These are phyloP conservation scores for Sideroxylon spinosum DNA, from an alignment of 179 eudicot species.

Conservation along the genomic window DNA sequence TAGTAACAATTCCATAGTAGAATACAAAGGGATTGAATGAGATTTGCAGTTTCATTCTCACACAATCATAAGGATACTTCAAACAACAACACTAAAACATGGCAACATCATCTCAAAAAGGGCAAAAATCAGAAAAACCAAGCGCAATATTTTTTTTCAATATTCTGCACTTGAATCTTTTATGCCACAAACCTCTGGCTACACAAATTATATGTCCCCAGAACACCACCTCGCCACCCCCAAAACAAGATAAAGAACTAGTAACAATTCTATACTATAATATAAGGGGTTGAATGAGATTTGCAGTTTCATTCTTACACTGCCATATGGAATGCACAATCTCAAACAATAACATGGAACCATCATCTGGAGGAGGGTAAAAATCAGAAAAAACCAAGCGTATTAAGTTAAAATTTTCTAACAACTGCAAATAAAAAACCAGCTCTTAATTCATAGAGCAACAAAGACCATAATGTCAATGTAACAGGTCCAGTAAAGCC, in stretches of 20 bases:
- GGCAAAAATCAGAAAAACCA: too few relatives aligned
- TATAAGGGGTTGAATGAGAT: too few relatives aligned
- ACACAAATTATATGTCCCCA: too few relatives aligned
- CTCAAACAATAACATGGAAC: not conserved
- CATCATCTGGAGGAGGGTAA: not conserved
- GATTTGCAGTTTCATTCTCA: too few relatives aligned
- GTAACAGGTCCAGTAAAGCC: not conserved
- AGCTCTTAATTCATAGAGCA: not conserved
- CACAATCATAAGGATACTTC: too few relatives aligned
- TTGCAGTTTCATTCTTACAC: not conserved
- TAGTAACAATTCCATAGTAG: too few relatives aligned
- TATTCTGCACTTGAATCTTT: not conserved
- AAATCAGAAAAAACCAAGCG: not conserved
- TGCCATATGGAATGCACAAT: not conserved
- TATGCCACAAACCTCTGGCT: not conserved
- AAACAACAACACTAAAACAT: too few relatives aligned
- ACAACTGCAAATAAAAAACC: not conserved
- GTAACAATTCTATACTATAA: not conserved
- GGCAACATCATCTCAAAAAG: too few relatives aligned
- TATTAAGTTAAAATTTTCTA: not conserved
- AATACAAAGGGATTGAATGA: too few relatives aligned
- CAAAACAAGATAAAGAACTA: not conserved
- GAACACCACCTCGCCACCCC: too few relatives aligned
- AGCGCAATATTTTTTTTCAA: too few relatives aligned
- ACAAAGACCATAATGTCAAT: not conserved